These are phyloP conservation scores for Marasmius tenuissimus DNA, from an alignment of 1,284 basidiomycete species.

Conservation along the genomic window DNA sequence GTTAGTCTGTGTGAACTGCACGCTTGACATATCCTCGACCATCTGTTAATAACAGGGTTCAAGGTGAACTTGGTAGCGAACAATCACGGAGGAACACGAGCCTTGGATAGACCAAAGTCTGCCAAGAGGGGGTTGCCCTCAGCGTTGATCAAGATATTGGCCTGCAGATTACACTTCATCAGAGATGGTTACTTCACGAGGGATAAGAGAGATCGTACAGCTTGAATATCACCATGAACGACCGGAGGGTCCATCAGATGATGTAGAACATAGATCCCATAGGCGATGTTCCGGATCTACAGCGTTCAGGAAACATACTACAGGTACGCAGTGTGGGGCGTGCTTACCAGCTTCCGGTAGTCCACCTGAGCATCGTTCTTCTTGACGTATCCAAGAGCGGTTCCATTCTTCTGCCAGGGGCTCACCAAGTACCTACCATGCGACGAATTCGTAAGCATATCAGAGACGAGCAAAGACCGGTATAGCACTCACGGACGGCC, in stretches of 20 bases:
- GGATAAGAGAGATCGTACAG: constrained; percentile 25
- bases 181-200: not conserved
- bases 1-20: constrained; percentile 51
- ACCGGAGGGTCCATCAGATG: constrained; percentile 34
- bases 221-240: constrained; percentile 44
- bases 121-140: constrained; percentile 49
- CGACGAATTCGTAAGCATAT: not conserved
- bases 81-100: constrained; percentile 19
- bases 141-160: constrained; percentile 52
- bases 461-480: not conserved
- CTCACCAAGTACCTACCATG: constrained; percentile 19
- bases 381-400: constrained; percentile 14
- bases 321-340: not conserved
- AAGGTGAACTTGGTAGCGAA: constrained; percentile 3
- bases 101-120: constrained; percentile 59
- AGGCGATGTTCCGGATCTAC: constrained; percentile 36
- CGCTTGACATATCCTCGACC: constrained; percentile 51
- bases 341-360: constrained; percentile 13
- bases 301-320: not conserved
- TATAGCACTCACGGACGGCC: constrained; percentile 36
- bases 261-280: constrained; percentile 38
- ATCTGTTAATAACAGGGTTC: constrained; percentile 31
- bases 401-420: constrained; percentile 16
- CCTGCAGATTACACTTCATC: constrained; percentile 28
- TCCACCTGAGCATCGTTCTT: constrained; percentile 11